Base-by-base conservation (phyloP, 352 stramenopile species). In the Pelagophyceae sp. region DNA sequence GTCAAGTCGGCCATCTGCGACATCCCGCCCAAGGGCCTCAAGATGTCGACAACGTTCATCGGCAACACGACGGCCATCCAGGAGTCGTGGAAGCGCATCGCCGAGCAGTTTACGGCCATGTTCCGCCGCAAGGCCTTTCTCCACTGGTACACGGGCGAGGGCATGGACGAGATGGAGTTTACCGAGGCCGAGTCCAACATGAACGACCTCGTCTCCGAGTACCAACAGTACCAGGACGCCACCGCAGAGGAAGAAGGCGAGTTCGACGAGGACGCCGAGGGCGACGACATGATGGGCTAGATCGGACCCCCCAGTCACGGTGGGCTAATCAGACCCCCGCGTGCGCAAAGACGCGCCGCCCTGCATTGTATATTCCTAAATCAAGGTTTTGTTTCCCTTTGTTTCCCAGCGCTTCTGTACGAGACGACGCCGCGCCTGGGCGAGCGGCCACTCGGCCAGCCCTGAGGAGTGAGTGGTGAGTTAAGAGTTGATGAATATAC, bases 121-220 rank as follows among this genome's bases (percentile, higher is more conserved):
- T 99, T 99, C 94, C 94, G 96, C 90, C 92, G 96, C 86, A 99
- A 99, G 92, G 96, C 96, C 83, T 99, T 99, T 91, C 92, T 99
- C 84, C 96, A 99, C 87, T 99, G 96, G 96, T 99, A 99, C 91
- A 99, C 96, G 67, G 96, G 96, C 67, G 96, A 99, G 88, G 96
- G 96, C 85, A 99, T 99, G 96, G 96, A 99, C 82, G 96, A 99
- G 87, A 99, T 99, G 96, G 96, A 99, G 88, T 99, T 99, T 89
- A 99, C 96, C 65, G 96, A 99, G 89, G 96, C 96, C 40, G 96
- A 99, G 88, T 98, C 94, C 77, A 99, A 99, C 93, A 98, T 99
- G 93, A 99, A 99, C 87, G 97, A 99, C 88, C 88, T 99, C 77
- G 95, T 99, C 71, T 99, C 95, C 70, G 97, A 99, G 87, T 99